Base-by-base conservation (phyloP, 331 rosid genomes). In the Acacia concinna region DNA sequence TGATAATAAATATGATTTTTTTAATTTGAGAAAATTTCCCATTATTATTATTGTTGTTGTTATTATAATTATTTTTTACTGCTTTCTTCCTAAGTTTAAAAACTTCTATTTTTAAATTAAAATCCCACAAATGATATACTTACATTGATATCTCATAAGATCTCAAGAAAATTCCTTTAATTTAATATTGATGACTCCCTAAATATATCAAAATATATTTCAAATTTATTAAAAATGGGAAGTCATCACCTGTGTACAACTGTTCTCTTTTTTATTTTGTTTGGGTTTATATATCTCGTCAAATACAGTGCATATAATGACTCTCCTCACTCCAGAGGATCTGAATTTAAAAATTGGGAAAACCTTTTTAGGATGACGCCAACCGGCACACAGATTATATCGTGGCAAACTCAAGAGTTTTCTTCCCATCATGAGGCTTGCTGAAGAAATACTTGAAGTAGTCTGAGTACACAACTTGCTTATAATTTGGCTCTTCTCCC, bases 401-500 rank as follows among this genome's bases (percentile, higher is more conserved):
- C 78, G 21, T 68, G 56, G 85, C 86, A 77, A 78, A 82, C 71
- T 87, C 80, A 11, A 85, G 35, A 20, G 85, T 79, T 3, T 70
- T 82, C 81, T 82, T 87, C 27, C 88, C 91, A 85, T 87, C 88
- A 54, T 83, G 84, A 78, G 78, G 37, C 78, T 85, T 87, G 64
- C 88, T 80, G 60, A 82, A 87, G 91, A 82, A 87, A 71, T 78
- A 76, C 49, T 80, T 82, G 72, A 52, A 52, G 27, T 87, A 87
- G 43, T 80, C 81, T 17, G 69, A 74, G 85, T 46, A 85, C 40
- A 80, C 20, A 68, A 85, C 70, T n/a, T 77, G 78, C 51, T 67
- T 85, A 57, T 85, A 87, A 59, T 77, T 77, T 8, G 87, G 78
- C 65, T 78, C 71, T 32, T 87, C 87, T 5, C 85, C 88, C 35